phyloP scores from a whole-genome alignment of 345 rosid genomes.

The Melaleuca quinquenervia region DNA sequence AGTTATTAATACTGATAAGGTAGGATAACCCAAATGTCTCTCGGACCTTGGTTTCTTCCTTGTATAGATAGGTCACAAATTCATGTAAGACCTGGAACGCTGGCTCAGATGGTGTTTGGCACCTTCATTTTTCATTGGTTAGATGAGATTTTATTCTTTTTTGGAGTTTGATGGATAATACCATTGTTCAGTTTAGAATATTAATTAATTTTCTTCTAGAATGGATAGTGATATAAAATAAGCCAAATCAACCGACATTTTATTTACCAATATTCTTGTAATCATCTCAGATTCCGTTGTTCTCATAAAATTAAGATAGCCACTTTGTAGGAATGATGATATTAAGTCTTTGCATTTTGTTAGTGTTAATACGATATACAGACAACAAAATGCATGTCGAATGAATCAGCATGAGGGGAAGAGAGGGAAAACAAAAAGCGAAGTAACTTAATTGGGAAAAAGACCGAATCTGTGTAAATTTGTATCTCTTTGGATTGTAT shows the following conservation, averaged over 20 bases:
- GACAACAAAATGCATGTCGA: not conserved
- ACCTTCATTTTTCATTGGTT: not conserved
- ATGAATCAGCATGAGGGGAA: not conserved
- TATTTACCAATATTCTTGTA: not conserved
- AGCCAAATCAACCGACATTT: not conserved
- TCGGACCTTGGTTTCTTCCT: not conserved
- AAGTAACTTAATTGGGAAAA: not conserved
- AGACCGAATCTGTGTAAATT: not conserved
- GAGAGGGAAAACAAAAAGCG: not conserved
- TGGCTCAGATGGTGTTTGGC: not conserved
- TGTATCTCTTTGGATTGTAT: not conserved
- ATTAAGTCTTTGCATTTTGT: not conserved
- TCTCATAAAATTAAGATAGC: not conserved
- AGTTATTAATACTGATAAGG: not conserved
- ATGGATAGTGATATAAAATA: not conserved
- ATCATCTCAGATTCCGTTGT: not conserved
- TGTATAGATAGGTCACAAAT: not conserved
- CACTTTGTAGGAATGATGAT: not conserved
- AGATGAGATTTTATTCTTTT: not conserved
- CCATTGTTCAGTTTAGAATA: not conserved
- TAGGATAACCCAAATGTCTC: not conserved
- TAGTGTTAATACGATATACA: not conserved
- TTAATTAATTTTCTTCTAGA: not conserved
- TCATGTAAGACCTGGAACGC: not conserved
- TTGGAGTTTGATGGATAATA: not conserved